A percentile compares a stretch with the other conserved stretches of the same genome.
These are phyloP conservation scores for Bombardia bombarda DNA, from an alignment of 495 filamentous ascomycete genomes.

Conservation along the genomic window DNA sequence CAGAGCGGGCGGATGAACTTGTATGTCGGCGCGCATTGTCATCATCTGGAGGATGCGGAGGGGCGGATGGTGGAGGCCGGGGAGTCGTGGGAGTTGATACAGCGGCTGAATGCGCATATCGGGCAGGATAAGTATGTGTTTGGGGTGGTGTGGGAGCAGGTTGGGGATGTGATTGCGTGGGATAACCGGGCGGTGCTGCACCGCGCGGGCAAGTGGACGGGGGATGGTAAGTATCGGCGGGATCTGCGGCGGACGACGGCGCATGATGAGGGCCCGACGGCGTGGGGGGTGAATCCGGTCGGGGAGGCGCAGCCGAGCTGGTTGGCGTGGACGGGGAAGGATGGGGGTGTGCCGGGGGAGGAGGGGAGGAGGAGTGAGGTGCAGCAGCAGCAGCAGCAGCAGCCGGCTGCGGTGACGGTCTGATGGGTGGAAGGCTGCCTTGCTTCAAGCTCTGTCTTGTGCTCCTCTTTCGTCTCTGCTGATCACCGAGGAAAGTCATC, in stretches of 20 bases:
- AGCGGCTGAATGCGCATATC: constrained; percentile 36
- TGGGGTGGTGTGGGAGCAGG: constrained; percentile 39
- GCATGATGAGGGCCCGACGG: constrained; percentile 33
- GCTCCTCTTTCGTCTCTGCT: too few species aligned
- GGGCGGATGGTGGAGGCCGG: constrained; percentile 20
- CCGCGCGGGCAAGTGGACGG: constrained; percentile 41
- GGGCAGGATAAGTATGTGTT: constrained; percentile 43
- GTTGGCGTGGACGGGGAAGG: neutral
- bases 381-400: too few species aligned
- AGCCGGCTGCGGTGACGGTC: too few species aligned
- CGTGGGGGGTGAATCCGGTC: constrained; percentile 38
- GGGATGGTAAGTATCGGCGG: constrained; percentile 40
- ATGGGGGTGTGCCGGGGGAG: neutral
- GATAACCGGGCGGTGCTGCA: constrained; percentile 53
- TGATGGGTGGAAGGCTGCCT: too few species aligned
- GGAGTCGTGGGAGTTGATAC: constrained; percentile 31
- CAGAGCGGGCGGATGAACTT: constrained; percentile 44
- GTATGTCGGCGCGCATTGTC: constrained; percentile 46
- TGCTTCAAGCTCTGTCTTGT: too few species aligned
- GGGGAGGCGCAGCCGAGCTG: constrained; percentile 5
- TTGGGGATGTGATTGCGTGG: constrained; percentile 50
- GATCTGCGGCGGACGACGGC: constrained; percentile 51
- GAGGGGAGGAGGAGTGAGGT: too few species aligned
- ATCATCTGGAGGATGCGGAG: constrained; percentile 48
- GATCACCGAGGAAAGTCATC: too few species aligned